Conservation (phyloP, 2,329 filamentous ascomycete species). For the Fusarium chlamydosporum region DNA sequence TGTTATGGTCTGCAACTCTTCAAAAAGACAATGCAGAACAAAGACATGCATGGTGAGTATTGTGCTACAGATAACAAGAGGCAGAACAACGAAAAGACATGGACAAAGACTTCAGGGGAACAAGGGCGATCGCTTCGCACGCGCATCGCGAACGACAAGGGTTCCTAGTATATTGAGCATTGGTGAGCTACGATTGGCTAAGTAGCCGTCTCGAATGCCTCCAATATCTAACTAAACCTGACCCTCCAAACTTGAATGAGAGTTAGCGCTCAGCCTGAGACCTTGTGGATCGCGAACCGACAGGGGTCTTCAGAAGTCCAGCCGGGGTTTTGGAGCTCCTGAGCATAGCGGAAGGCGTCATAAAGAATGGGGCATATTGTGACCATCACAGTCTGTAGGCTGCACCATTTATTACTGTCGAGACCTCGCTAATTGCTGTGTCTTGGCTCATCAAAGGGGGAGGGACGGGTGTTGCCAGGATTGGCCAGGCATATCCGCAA, state of each 20-base stretch:
- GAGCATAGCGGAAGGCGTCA: constrained; percentile 19
- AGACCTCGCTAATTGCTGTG: constrained; percentile 10
- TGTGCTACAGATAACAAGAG: constrained; percentile 17
- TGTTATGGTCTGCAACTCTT: neutral
- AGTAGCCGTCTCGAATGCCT: constrained; percentile 11
- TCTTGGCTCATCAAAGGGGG: constrained; percentile 31
- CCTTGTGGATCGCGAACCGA: constrained; percentile 31
- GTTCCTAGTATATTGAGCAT: constrained; percentile 11
- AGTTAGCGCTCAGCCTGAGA: constrained; percentile 43
- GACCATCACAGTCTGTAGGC: neutral
- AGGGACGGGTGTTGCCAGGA: constrained; percentile 40
- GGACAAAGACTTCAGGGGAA: constrained; percentile 35
- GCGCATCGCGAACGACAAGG: constrained; percentile 25
- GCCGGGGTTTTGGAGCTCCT: constrained; percentile 10
- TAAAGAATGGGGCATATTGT: constrained; percentile 21
- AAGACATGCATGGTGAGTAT: constrained; percentile 16
- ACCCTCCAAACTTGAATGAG: constrained; percentile 13
- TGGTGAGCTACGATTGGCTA: constrained; percentile 23
- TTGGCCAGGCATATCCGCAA: constrained; percentile 33
- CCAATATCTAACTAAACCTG: constrained; percentile 16
- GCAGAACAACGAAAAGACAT: constrained; percentile 10
- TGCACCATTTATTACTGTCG: constrained; percentile 29
- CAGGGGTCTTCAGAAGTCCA: constrained; percentile 17
- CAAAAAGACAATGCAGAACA: constrained; percentile 15
- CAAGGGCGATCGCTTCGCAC: constrained; percentile 19